phyloP scores from a whole-genome alignment of 75 land plant genomes.

The Gnetum montanum region DNA sequence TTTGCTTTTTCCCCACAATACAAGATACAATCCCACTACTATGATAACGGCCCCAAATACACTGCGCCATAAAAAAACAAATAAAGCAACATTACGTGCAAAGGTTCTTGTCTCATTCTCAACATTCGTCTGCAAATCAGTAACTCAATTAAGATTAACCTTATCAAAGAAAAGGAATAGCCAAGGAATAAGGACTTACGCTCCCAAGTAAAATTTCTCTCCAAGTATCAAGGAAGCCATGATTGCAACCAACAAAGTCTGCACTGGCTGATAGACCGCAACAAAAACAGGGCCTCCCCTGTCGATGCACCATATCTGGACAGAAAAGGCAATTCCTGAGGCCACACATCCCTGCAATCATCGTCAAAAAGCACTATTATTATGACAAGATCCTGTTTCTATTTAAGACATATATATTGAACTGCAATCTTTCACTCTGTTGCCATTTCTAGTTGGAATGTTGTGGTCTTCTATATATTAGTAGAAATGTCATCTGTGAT shows the following conservation, averaged over 20 bases:
- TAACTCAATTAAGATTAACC: no score
- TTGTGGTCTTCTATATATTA: background rate
- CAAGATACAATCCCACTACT: constrained; percentile 54
- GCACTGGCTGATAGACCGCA: constrained; percentile 85
- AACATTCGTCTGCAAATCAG: background rate
- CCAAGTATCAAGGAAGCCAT: constrained; percentile 63
- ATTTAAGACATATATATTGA: background rate
- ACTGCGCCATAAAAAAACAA: constrained; percentile 13
- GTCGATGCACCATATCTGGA: constrained; percentile 93
- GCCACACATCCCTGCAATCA: constrained; percentile 73
- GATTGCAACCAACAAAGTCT: constrained; percentile 81
- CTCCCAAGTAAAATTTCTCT: constrained; percentile 84
- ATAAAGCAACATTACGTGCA: background rate
- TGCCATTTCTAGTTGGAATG: background rate
- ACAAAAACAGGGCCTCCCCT: constrained; percentile 91
- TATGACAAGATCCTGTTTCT: background rate
- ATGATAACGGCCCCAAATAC: constrained; percentile 68
- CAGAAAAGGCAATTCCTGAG: constrained; percentile 83
- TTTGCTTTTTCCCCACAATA: constrained; percentile 71
- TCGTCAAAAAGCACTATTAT: background rate
- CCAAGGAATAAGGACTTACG: constrained; percentile 31
- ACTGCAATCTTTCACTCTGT: background rate
- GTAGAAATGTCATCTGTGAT: background rate
- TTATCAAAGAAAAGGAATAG: background rate
- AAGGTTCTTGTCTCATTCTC: background rate